These are phyloP conservation scores for Entrophospora sp. DNA, from an alignment of 192 early-diverging fungal genomes.

Conservation along the genomic window DNA sequence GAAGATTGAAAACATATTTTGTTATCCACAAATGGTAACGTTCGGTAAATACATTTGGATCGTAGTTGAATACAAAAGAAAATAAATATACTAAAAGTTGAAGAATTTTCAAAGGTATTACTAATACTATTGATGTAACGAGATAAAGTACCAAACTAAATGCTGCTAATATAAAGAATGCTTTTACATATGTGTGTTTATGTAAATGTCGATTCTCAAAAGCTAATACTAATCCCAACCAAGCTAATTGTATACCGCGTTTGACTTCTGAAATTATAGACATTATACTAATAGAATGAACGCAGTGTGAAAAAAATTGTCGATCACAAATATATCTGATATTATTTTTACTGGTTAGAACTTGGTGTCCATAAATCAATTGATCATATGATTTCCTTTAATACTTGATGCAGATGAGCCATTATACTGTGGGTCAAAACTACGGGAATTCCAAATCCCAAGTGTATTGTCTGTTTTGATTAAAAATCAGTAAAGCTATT, in stretches of 20 bases:
- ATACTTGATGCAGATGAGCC: too few species aligned
- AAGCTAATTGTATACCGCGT: neutral
- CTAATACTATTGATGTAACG: neutral
- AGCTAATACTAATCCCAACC: neutral
- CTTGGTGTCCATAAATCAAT: too few species aligned
- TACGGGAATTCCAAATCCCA: too few species aligned
- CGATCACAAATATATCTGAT: too few species aligned
- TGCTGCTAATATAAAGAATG: neutral
- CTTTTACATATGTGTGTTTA: neutral
- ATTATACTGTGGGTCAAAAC: too few species aligned
- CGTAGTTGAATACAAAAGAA: neutral
- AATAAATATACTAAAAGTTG: neutral
- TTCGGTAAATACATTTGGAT: neutral
- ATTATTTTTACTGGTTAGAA: too few species aligned
- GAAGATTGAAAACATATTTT: conserved; percentile 18
- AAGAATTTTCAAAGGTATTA: neutral
- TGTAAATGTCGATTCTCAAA: conserved; percentile 7
- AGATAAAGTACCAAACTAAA: neutral
- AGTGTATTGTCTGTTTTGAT: too few species aligned
- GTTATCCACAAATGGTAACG: neutral
- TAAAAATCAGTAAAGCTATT: too few species aligned
- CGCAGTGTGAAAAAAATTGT: too few species aligned
- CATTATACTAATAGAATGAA: too few species aligned
- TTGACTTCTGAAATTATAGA: neutral
- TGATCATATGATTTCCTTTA: too few species aligned